phyloP scores from a whole-genome alignment of 495 filamentous ascomycete species.

The Filosporella fistucella region DNA sequence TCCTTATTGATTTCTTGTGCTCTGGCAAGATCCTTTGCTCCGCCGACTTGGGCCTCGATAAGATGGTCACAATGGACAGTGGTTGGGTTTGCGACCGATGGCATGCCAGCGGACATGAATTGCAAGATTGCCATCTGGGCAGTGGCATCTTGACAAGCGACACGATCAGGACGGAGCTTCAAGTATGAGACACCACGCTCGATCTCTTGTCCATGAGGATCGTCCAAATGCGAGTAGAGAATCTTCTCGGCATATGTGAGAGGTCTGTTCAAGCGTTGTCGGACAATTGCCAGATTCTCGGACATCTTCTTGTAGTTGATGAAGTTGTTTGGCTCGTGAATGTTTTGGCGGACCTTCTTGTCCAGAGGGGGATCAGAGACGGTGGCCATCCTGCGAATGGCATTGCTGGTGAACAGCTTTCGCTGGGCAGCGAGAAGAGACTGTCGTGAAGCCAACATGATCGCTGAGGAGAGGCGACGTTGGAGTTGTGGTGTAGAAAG shows the following conservation, averaged over 20 bases:
- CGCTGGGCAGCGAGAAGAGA: constrained; percentile 45
- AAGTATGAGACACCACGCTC: constrained; percentile 94
- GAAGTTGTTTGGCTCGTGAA: constrained; percentile 51
- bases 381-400: constrained; percentile 50
- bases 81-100: constrained; percentile 86
- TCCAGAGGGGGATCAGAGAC: constrained; percentile 47
- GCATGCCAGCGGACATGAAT: constrained; percentile 99
- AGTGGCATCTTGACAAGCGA: constrained; percentile 99
- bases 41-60: constrained; percentile 96
- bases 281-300: constrained; percentile 91
- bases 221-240: constrained; percentile 97
- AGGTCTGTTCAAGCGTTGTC: constrained; percentile 81
- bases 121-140: constrained; percentile 99
- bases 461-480: constrained; percentile 24
- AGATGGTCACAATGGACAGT: constrained; percentile 99
- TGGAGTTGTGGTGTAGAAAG: constrained; percentile 3
- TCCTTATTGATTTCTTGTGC: constrained; percentile 97
- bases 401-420: constrained; percentile 41
- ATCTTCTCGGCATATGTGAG: constrained; percentile 98
- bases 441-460: constrained; percentile 52
- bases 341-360: constrained; percentile 54
- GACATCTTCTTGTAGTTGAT: constrained; percentile 89
- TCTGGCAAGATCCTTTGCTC: constrained; percentile 88
- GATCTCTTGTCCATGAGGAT: constrained; percentile 93
- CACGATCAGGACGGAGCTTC: constrained; percentile 92